Conservation (phyloP, 352 stramenopile genomes). For the Globisporangium middletonii region DNA sequence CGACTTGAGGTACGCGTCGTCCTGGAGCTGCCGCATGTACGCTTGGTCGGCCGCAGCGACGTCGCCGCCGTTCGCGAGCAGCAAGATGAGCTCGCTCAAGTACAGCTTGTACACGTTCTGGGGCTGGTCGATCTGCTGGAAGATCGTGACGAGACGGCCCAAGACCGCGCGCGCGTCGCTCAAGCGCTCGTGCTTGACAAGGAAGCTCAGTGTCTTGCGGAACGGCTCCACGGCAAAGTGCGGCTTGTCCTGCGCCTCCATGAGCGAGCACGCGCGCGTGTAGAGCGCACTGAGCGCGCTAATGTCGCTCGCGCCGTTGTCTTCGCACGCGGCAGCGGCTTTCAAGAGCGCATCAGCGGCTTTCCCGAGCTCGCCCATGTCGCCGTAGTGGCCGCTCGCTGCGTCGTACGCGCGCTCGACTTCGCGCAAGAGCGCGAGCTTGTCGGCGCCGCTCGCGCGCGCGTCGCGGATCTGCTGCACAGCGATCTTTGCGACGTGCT, state of each 20-base stretch:
- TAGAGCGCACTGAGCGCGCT: conserved; percentile 53
- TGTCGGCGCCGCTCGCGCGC: conserved; percentile 20
- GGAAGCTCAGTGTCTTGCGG: conserved; percentile 69
- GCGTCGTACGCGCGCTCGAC: conserved; percentile 54
- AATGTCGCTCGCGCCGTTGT: conserved; percentile 26
- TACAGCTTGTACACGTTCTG: conserved; percentile 72
- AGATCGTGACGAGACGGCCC: conserved; percentile 46
- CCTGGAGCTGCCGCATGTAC: conserved; percentile 75
- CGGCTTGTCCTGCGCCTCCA: conserved; percentile 76
- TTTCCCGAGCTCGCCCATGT: conserved; percentile 83
- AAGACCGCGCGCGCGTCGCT: conserved; percentile 40
- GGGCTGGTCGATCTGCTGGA: conserved; percentile 56
- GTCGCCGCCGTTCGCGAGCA: conserved; percentile 42
- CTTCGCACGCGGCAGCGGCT: conserved; percentile 40
- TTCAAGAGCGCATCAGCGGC: conserved; percentile 74
- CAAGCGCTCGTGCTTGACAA: conserved; percentile 51
- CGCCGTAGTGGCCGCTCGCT: conserved; percentile 58
- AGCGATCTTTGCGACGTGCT: conserved; percentile 69
- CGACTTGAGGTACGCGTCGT: conserved; percentile 63
- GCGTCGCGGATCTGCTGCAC: conserved; percentile 66
- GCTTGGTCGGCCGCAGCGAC: conserved; percentile 66
- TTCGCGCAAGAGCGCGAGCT: conserved; percentile 31
- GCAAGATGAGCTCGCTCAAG: conserved; percentile 60
- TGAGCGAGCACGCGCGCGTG: conserved; percentile 56
- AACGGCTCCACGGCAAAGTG: conserved; percentile 81